phyloP scores from a whole-genome alignment of 1,139 yeast species.

The Debaryomycetaceae sp. region DNA sequence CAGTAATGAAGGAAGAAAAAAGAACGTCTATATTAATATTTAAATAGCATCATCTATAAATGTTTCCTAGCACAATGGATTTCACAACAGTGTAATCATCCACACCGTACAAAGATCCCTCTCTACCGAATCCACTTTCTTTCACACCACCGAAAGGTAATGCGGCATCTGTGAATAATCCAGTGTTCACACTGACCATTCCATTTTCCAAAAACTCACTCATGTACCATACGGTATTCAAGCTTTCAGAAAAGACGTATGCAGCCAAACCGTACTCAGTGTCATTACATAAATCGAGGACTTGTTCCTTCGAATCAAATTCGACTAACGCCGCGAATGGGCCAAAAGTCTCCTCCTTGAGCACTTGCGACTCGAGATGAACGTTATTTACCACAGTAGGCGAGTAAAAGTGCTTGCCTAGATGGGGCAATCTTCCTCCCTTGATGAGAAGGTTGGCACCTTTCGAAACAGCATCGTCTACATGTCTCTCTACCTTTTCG shows the following conservation, averaged over 20 bases:
- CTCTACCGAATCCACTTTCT: slow-evolving; percentile 50
- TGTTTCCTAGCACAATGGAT: slow-evolving; percentile 38
- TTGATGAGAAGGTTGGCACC: slow-evolving; percentile 41
- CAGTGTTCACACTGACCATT: slow-evolving; percentile 47
- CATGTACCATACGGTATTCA: slow-evolving; percentile 56
- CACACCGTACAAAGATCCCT: slow-evolving; percentile 46
- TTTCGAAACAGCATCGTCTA: slow-evolving; percentile 38
- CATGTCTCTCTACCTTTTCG: slow-evolving; percentile 37
- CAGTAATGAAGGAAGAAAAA: not conserved
- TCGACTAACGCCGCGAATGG: slow-evolving; percentile 44
- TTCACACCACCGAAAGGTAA: slow-evolving; percentile 51
- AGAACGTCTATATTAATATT: not conserved
- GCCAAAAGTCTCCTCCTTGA: slow-evolving; percentile 46
- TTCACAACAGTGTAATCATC: slow-evolving; percentile 44
- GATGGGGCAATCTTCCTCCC: slow-evolving; percentile 39
- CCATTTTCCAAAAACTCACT: slow-evolving; percentile 43
- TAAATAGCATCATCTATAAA: slow-evolving; percentile 17
- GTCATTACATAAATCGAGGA: slow-evolving; percentile 34
- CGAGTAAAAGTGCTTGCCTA: slow-evolving; percentile 39
- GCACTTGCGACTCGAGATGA: slow-evolving; percentile 38
- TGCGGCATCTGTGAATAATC: slow-evolving; percentile 45
- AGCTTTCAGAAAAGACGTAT: slow-evolving; percentile 38
- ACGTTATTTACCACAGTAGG: slow-evolving; percentile 40
- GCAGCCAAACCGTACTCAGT: slow-evolving; percentile 46
- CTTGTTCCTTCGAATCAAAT: slow-evolving; percentile 40